Conservation (phyloP, 2,329 filamentous ascomycete species). For the Fusarium bactridioides region DNA sequence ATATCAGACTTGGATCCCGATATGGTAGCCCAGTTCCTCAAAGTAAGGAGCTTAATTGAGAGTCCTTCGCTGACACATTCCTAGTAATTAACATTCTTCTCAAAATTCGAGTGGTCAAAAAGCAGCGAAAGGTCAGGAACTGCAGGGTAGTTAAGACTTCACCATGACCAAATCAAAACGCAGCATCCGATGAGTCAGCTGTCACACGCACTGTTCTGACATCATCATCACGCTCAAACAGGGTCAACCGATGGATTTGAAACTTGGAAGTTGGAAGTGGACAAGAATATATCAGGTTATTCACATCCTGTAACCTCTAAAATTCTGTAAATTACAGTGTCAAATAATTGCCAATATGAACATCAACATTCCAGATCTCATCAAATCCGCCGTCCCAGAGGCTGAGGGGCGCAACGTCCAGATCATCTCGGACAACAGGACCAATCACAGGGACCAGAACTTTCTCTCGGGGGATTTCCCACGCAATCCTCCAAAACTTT, state of each 20-base stretch:
- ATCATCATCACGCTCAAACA: constrained; percentile 23
- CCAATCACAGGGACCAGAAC: constrained; percentile 51
- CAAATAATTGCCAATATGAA: constrained; percentile 30
- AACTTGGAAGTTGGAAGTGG: constrained; percentile 31
- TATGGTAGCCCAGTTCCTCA: accelerated
- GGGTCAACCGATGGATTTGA: constrained; percentile 5
- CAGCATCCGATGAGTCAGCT: not conserved
- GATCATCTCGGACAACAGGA: constrained; percentile 44
- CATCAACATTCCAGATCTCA: constrained; percentile 41
- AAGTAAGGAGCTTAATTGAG: accelerated
- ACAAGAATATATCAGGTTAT: constrained; percentile 7
- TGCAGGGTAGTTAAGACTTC: not conserved
- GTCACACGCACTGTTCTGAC: constrained; percentile 4
- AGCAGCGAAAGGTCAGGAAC: not conserved
- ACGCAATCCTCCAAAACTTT: constrained; percentile 48
- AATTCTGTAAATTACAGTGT: not conserved
- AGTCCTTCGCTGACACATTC: accelerated
- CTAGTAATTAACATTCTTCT: too few relatives aligned
- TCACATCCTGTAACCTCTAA: accelerated
- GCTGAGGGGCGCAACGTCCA: constrained; percentile 44
- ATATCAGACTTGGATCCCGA: too few relatives aligned
- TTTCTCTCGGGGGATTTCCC: constrained; percentile 54
- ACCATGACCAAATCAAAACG: not conserved
- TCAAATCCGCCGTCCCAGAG: constrained; percentile 44
- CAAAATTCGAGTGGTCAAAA: accelerated